A percentile compares a stretch with the other conserved stretches of the same genome.
These are phyloP conservation scores for Fusarium chaquense DNA, from an alignment of 2,329 filamentous ascomycete species.

Conservation along the genomic window DNA sequence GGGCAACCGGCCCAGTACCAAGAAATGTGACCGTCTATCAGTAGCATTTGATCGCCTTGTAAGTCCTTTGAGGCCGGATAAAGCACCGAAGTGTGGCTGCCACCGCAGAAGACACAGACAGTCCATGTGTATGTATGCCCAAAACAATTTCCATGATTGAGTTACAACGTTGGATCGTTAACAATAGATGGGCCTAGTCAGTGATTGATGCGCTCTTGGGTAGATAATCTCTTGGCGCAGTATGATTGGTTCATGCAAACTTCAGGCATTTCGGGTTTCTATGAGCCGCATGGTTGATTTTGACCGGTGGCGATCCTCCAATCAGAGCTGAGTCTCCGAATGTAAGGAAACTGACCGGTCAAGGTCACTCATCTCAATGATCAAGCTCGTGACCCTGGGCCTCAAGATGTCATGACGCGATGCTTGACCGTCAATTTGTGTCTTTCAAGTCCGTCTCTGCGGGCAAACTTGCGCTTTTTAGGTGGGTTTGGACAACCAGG, in stretches of 20 bases:
- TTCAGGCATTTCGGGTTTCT: conserved; percentile 36
- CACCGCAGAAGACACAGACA: conserved; percentile 6
- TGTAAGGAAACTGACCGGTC: conserved; percentile 45
- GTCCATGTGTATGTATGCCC: conserved; percentile 21
- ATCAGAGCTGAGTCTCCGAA: conserved; percentile 37
- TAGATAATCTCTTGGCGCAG: conserved; percentile 28
- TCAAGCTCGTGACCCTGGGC: conserved; percentile 26
- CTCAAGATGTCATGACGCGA: conserved; percentile 47
- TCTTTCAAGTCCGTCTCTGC: conserved; percentile 57
- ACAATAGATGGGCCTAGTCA: conserved; percentile 19
- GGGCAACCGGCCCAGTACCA: conserved; percentile 14
- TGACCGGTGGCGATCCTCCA: conserved; percentile 42
- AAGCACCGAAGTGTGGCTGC: not conserved
- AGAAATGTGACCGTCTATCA: conserved; percentile 14
- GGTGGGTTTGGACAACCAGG: conserved; percentile 57
- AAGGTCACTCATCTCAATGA: conserved; percentile 33
- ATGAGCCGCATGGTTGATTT: conserved; percentile 34
- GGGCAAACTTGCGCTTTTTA: conserved; percentile 57
- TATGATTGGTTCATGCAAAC: conserved; percentile 37
- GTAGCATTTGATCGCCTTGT: conserved; percentile 3
- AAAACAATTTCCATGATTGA: conserved; percentile 18
- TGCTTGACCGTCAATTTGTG: conserved; percentile 58
- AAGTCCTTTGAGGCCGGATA: conserved; percentile 9
- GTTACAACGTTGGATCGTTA: conserved; percentile 27
- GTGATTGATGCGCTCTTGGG: conserved; percentile 1